Evolutionary conservation across 78 protist species (phyloP).

Genomic region (Trichosphaerium sp.): DNA sequence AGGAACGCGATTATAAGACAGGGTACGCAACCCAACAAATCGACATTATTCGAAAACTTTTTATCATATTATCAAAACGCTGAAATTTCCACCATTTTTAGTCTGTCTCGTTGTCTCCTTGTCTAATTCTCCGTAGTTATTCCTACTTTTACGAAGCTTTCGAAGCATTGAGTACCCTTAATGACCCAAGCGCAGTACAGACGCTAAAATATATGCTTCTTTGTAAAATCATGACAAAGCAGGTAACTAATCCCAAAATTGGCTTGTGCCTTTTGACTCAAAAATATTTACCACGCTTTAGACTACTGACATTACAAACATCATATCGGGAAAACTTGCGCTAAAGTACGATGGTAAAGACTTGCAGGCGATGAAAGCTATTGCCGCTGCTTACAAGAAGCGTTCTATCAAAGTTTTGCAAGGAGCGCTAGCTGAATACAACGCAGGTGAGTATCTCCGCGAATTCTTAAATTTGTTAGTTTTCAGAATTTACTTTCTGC

Average conservation of each 20-base stretch:
- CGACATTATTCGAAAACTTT: no score
- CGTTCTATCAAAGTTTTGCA: slow-evolving; percentile 65
- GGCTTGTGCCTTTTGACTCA: slow-evolving; percentile 3
- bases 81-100: not conserved
- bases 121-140: no score
- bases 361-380: slow-evolving; percentile 76
- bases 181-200: slow-evolving; percentile 34
- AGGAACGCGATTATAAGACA: slow-evolving; percentile 94
- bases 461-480: no score
- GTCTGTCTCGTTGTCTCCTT: no score
- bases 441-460: slow-evolving; percentile 14
- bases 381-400: slow-evolving; percentile 57
- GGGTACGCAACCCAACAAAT: no score
- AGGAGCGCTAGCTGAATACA: slow-evolving; percentile 6
- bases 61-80: not conserved
- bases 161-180: slow-evolving; percentile 64
- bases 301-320: slow-evolving; percentile 70
- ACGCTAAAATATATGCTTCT: slow-evolving; percentile 92
- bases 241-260: not conserved
- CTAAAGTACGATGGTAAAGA: slow-evolving; percentile 52
- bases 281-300: not conserved
- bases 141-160: slow-evolving; percentile 94
- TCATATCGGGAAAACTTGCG: slow-evolving; percentile 75
- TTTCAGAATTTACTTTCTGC: not conserved
- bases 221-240: slow-evolving; percentile 78